phyloP scores from a whole-genome alignment of 148 eudicot genomes.

The Fallopia convolvulus region DNA sequence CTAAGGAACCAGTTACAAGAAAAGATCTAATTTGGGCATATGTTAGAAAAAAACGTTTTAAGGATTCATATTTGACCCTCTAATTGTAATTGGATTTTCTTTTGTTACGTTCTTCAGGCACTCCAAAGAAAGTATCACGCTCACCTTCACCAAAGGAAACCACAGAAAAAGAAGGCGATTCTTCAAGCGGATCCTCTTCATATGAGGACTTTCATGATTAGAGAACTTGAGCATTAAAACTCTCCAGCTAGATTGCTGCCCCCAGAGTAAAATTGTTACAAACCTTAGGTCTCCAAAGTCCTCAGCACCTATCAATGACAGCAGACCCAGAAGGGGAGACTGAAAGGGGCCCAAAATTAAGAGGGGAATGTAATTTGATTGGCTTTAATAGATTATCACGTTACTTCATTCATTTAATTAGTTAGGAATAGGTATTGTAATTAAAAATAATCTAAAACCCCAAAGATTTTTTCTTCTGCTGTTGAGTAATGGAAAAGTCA shows the following conservation, averaged over 20 bases:
- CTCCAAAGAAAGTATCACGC: slow-evolving; percentile 61
- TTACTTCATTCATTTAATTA: too few relatives aligned
- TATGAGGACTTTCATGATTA: slow-evolving; percentile 65
- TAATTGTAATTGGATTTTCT: not conserved
- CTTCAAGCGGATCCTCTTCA: slow-evolving; percentile 66
- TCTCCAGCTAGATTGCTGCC: not conserved
- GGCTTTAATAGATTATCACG: too few relatives aligned
- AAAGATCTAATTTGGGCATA: too few relatives aligned
- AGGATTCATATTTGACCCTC: not conserved
- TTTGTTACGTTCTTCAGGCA: slow-evolving; percentile 6
- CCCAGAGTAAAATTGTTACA: not conserved
- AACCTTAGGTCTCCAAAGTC: not conserved
- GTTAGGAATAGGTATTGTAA: too few relatives aligned
- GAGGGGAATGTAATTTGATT: too few relatives aligned
- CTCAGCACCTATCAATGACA: not conserved
- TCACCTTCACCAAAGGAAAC: slow-evolving; percentile 74
- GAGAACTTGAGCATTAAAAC: not conserved
- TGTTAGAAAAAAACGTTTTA: not conserved
- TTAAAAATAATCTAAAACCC: too few relatives aligned
- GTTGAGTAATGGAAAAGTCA: too few relatives aligned
- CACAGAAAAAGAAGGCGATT: slow-evolving; percentile 56
- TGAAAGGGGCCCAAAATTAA: too few relatives aligned
- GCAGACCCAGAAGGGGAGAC: too few relatives aligned
- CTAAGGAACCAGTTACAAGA: too few relatives aligned
- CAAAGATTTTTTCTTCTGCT: too few relatives aligned